Evolutionary conservation across 768 basidiomycete species (phyloP).

Genomic region (Podaxis sp.): DNA sequence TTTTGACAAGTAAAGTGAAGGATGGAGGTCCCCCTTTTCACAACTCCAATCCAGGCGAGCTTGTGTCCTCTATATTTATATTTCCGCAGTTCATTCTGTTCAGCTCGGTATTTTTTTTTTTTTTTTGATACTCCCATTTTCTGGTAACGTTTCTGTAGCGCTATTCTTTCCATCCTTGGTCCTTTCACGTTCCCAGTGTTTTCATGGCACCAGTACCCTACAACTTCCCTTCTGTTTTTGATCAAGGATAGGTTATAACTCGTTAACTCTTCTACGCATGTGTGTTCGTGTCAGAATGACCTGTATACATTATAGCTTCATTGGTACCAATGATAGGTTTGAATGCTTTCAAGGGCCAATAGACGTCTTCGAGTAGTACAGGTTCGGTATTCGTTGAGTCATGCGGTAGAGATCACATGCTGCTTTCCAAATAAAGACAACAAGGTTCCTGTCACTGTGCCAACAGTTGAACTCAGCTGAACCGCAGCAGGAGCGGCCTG

Average conservation of each 20-base stretch:
- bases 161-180: not conserved
- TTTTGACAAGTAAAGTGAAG: not conserved
- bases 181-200: not conserved
- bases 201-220: slow-evolving; percentile 7
- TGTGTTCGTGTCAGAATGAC: not conserved
- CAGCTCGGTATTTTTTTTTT: not conserved
- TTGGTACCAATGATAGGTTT: not conserved
- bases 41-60: not conserved
- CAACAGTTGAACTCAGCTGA: slow-evolving; percentile 8
- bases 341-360: too few relatives aligned
- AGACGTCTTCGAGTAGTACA: not conserved
- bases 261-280: not conserved
- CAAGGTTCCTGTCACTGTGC: slow-evolving; percentile 6
- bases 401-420: slow-evolving; percentile 6
- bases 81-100: not conserved
- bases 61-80: not conserved
- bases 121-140: slow-evolving; percentile 1
- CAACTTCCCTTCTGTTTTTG: slow-evolving; percentile 9
- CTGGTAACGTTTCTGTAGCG: slow-evolving; percentile 7
- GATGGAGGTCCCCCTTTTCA: not conserved
- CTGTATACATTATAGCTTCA: not conserved
- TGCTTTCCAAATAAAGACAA: slow-evolving; percentile 2
- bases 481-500: slow-evolving; percentile 9
- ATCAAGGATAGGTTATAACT: slow-evolving; percentile 8
- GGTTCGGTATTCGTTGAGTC: not conserved